These are phyloP conservation scores for Cardamine resedifolia DNA, from an alignment of 345 rosid genomes.

Conservation along the genomic window DNA sequence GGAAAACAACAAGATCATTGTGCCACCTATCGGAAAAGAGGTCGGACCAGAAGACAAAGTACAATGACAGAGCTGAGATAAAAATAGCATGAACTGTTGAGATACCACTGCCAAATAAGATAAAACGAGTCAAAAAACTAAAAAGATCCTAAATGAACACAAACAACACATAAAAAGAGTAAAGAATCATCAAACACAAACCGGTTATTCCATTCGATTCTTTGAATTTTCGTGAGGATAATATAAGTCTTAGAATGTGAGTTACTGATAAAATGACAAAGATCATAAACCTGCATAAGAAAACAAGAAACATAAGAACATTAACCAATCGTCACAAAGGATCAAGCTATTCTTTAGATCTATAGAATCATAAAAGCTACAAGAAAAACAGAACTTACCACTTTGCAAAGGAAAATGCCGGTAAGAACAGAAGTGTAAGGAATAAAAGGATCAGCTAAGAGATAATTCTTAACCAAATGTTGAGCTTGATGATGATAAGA, in stretches of 20 bases:
- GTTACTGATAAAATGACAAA: conserved; percentile 63
- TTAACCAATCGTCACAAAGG: background rate
- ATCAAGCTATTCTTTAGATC: background rate
- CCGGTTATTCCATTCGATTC: conserved; percentile 93
- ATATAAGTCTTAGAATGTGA: conserved; percentile 66
- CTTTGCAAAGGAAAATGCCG: conserved; percentile 86
- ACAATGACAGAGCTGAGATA: conserved; percentile 62
- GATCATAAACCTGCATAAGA: conserved; percentile 70
- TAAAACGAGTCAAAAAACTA: background rate
- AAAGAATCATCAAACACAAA: conserved; percentile 38
- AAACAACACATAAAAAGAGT: background rate
- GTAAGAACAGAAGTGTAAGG: conserved; percentile 77
- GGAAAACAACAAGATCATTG: conserved; percentile 55
- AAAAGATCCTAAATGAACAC: background rate
- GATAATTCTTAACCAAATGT: conserved; percentile 61
- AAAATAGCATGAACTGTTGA: conserved; percentile 83
- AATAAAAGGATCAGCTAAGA: conserved; percentile 66
- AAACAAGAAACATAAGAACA: background rate
- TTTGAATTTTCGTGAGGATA: conserved; percentile 61
- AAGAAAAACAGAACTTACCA: conserved; percentile 44
- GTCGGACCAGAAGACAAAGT: conserved; percentile 79
- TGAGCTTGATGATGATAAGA: conserved; percentile 75
- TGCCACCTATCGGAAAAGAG: conserved; percentile 64
- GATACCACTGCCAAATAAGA: conserved; percentile 57
- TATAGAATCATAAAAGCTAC: background rate